Conservation (phyloP, 1,139 yeast genomes). For the Scheffersomyces insectosa region DNA sequence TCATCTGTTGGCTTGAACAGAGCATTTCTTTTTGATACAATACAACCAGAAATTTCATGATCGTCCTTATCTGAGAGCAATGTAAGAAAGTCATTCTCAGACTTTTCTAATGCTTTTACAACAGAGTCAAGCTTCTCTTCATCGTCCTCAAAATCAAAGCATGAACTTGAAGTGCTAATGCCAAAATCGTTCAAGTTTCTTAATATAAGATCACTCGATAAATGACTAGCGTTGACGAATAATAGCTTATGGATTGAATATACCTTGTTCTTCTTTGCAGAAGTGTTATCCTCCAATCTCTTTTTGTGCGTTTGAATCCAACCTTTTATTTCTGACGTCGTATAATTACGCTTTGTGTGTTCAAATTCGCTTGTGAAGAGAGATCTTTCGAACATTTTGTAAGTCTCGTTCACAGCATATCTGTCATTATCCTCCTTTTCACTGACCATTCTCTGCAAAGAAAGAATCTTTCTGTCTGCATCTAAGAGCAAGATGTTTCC, state of each 20-base stretch:
- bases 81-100: conserved; percentile 42
- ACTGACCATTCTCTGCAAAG: conserved; percentile 75
- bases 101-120: conserved; percentile 46
- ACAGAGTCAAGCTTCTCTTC: conserved; percentile 24
- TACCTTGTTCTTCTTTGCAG: conserved; percentile 43
- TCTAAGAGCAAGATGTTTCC: conserved; percentile 86
- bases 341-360: conserved; percentile 19
- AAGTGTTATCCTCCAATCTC: conserved; percentile 15
- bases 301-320: conserved; percentile 53
- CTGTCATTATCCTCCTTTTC: conserved; percentile 63
- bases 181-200: conserved; percentile 49
- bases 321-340: conserved; percentile 34
- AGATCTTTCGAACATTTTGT: conserved; percentile 56
- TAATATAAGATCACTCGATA: conserved; percentile 77
- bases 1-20: conserved; percentile 39
- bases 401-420: conserved; percentile 73
- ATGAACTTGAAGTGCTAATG: conserved; percentile 45
- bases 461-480: conserved; percentile 61
- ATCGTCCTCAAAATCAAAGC: conserved; percentile 34
- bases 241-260: conserved; percentile 70
- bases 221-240: conserved; percentile 67
- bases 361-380: conserved; percentile 38
- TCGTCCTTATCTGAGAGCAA: conserved; percentile 22
- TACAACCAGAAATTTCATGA: conserved; percentile 54
- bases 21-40: conserved; percentile 63